Conservation (phyloP, 139 green algal genomes). For the Trebouxia sp. region DNA sequence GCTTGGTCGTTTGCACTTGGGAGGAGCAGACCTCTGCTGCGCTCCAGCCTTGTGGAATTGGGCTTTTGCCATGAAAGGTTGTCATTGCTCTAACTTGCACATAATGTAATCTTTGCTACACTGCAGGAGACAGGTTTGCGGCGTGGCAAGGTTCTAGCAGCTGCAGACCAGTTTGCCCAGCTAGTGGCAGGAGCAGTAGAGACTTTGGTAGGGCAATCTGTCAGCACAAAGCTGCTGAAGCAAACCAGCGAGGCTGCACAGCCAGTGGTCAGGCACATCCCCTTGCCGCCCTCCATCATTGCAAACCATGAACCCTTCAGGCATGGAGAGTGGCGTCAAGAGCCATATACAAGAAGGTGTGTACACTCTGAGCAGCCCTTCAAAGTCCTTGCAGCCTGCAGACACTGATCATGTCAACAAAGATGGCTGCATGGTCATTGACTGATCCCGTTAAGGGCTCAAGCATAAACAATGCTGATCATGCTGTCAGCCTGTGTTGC, state of each 20-base stretch:
- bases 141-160: conserved; percentile 29
- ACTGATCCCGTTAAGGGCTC: no score
- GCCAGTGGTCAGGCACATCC: not conserved
- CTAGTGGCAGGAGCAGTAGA: conserved; percentile 4
- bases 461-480: no score
- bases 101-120: no score
- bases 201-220: conserved; percentile 8
- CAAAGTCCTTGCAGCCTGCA: no score
- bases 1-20: no score
- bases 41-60: no score
- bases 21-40: no score
- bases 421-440: no score
- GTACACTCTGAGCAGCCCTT: not conserved
- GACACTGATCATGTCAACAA: no score
- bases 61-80: no score
- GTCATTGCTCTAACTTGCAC: no score
- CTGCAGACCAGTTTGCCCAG: conserved; percentile 21
- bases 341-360: conserved; percentile 48
- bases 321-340: conserved; percentile 62
- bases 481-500: no score
- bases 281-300: conserved; percentile 39
- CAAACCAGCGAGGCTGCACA: not conserved
- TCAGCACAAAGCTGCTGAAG: not conserved
- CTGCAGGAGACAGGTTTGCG: conserved; percentile 14
- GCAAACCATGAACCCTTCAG: conserved; percentile 65